Conservation (phyloP, 140 eudicot genomes). For the Erigeron philadelphicus region DNA sequence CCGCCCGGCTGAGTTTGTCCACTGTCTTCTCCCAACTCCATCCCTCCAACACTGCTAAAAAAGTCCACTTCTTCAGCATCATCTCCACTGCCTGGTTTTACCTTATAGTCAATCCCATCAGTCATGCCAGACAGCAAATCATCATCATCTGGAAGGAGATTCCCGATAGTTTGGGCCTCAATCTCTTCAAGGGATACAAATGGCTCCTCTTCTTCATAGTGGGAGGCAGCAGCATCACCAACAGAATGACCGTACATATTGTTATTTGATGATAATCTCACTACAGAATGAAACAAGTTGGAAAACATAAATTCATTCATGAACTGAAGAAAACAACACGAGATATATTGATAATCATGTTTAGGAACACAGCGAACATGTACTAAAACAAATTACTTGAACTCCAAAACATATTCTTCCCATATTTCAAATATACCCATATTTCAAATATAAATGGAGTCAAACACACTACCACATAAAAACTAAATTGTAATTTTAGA, state of each 20-base stretch:
- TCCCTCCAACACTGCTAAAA: constrained; percentile 85
- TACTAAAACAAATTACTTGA: too few relatives aligned
- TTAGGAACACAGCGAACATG: too few relatives aligned
- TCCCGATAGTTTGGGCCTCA: constrained; percentile 96
- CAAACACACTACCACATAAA: too few relatives aligned
- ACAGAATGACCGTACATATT: constrained; percentile 51
- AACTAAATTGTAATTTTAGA: too few relatives aligned
- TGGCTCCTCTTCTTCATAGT: constrained; percentile 64
- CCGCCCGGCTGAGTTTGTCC: constrained; percentile 38
- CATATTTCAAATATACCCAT: too few relatives aligned
- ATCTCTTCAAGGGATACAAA: constrained; percentile 86
- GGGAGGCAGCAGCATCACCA: constrained; percentile 60
- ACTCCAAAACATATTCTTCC: too few relatives aligned
- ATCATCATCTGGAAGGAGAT: constrained; percentile 94
- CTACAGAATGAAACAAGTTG: constrained; percentile 41
- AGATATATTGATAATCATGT: too few relatives aligned
- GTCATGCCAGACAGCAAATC: constrained; percentile 89
- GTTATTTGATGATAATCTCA: constrained; percentile 53
- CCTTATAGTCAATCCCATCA: constrained; percentile 51
- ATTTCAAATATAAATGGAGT: too few relatives aligned
- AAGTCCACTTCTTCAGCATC: constrained; percentile 68
- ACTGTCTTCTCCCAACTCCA: constrained; percentile 87
- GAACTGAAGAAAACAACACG: too few relatives aligned
- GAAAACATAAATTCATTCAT: not conserved
- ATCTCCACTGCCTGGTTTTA: constrained; percentile 46